These are phyloP conservation scores for Penicillium hordei DNA, from an alignment of 2,329 filamentous ascomycete species.

Conservation along the genomic window DNA sequence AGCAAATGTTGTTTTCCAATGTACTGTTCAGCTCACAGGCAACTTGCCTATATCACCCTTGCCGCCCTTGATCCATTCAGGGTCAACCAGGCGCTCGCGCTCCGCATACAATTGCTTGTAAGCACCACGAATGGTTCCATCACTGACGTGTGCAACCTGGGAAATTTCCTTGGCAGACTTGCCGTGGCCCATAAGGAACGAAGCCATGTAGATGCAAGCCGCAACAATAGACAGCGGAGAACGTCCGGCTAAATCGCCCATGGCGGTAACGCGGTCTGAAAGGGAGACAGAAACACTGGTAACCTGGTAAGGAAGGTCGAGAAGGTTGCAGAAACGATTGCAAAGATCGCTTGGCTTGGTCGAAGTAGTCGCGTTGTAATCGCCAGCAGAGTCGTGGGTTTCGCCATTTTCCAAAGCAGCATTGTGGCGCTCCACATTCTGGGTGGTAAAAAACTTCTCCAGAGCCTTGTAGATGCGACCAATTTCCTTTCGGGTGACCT, in stretches of 20 bases:
- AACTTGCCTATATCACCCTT: slow-evolving; percentile 70
- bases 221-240: slow-evolving; percentile 92
- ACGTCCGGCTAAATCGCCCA: slow-evolving; percentile 82
- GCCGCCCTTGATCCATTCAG: slow-evolving; percentile 71
- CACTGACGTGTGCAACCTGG: slow-evolving; percentile 80
- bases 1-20: neutral
- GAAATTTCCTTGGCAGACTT: slow-evolving; percentile 86
- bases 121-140: slow-evolving; percentile 93
- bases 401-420: slow-evolving; percentile 53
- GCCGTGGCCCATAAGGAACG: slow-evolving; percentile 76
- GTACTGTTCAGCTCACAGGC: slow-evolving; percentile 50
- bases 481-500: slow-evolving; percentile 96
- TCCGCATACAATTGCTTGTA: slow-evolving; percentile 84
- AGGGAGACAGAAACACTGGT: slow-evolving; percentile 78
- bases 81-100: slow-evolving; percentile 70
- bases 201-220: slow-evolving; percentile 95
- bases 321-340: slow-evolving; percentile 82
- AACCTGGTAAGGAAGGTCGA: slow-evolving; percentile 72
- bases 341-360: slow-evolving; percentile 83
- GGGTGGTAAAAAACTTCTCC: slow-evolving; percentile 79
- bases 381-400: slow-evolving; percentile 52
- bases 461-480: slow-evolving; percentile 91
- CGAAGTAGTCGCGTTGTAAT: slow-evolving; percentile 71
- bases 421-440: slow-evolving; percentile 61
- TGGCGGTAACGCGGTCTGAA: slow-evolving; percentile 72